These are phyloP conservation scores for Daedaleopsis nitida DNA, from an alignment of 768 basidiomycete genomes.

Conservation along the genomic window DNA sequence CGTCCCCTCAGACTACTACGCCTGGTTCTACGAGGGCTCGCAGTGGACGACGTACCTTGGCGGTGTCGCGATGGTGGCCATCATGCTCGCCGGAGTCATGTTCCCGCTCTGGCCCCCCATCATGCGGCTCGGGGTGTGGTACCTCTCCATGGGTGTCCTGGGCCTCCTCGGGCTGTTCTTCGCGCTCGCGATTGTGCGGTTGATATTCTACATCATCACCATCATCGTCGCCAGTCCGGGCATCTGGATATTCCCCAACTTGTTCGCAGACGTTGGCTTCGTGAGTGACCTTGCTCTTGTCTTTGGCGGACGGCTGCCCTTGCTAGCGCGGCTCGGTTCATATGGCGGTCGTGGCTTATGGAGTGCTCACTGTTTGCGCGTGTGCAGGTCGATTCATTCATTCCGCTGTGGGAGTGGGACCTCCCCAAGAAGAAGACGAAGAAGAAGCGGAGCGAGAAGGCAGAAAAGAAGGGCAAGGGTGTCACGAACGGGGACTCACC, in stretches of 20 bases:
- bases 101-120: conserved; percentile 97
- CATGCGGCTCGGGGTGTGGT: conserved; percentile 94
- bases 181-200: conserved; percentile 82
- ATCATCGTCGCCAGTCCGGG: conserved; percentile 83
- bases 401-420: conserved; percentile 98
- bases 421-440: conserved; percentile 68
- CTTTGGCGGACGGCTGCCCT: not conserved
- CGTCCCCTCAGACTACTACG: conserved; percentile 81
- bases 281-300: conserved; percentile 55
- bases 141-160: conserved; percentile 85
- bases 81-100: conserved; percentile 98
- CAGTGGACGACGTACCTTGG: conserved; percentile 93
- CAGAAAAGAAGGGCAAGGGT: conserved; percentile 43
- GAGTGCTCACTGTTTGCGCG: not conserved
- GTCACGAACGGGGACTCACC: conserved; percentile 31
- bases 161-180: conserved; percentile 91
- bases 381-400: conserved; percentile 92
- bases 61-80: conserved; percentile 85
- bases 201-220: conserved; percentile 95
- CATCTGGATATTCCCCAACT: conserved; percentile 98
- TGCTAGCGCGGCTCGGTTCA: not conserved
- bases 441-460: conserved; percentile 65
- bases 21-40: conserved; percentile 96
- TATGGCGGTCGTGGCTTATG: not conserved
- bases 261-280: conserved; percentile 98